A percentile compares a stretch with the other conserved stretches of the same genome.
Conservation (phyloP, 2,329 filamentous ascomycete genomes). For the Aspergillus brunneoviolaceus region DNA sequence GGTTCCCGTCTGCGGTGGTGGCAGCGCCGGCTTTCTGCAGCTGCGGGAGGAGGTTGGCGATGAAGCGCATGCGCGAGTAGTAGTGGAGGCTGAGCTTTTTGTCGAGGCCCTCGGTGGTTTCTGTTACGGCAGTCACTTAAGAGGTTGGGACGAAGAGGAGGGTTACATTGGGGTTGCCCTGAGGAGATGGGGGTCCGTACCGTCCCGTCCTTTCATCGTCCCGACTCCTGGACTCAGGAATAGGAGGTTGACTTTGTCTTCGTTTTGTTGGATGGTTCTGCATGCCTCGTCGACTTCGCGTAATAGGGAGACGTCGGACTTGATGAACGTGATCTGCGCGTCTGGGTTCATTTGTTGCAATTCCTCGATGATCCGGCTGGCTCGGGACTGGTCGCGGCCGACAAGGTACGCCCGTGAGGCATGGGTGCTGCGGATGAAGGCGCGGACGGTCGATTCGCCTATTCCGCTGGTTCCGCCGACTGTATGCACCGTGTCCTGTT, state of each 20-base stretch:
- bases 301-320: constrained; percentile 51
- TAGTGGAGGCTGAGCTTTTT: constrained; percentile 30
- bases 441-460: constrained; percentile 50
- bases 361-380: constrained; percentile 43
- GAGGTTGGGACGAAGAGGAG: too few relatives aligned
- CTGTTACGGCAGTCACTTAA: constrained; percentile 7
- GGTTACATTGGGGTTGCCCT: too few relatives aligned
- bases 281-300: constrained; percentile 53
- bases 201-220: constrained; percentile 12
- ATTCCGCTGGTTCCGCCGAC: constrained; percentile 58
- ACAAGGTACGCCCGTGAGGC: constrained; percentile 54
- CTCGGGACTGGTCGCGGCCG: constrained; percentile 43
- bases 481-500: too few relatives aligned
- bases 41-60: constrained; percentile 31
- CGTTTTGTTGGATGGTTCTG: constrained; percentile 40
- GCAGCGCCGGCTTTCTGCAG: constrained; percentile 7
- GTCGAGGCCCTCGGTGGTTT: constrained; percentile 35
- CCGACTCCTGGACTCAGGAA: constrained; percentile 27
- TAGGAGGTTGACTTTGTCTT: constrained; percentile 27
- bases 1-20: background rate
- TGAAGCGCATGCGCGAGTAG: constrained; percentile 38
- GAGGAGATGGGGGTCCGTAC: background rate
- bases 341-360: constrained; percentile 44
- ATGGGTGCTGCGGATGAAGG: constrained; percentile 44
- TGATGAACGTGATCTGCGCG: constrained; percentile 51